Conservation (phyloP, 768 basidiomycete species). For the Mycena metata region DNA sequence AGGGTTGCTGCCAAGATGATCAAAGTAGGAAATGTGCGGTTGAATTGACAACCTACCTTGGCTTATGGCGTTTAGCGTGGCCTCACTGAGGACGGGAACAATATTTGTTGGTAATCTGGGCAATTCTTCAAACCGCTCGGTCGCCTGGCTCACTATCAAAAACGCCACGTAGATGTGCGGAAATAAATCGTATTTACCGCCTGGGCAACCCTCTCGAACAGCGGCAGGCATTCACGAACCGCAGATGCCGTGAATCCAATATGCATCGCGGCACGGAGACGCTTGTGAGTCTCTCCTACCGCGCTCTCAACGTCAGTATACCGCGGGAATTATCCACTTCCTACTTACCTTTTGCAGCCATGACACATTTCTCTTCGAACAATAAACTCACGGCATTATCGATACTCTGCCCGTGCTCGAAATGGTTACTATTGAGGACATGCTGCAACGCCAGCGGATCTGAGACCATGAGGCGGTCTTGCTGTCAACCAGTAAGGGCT, state of each 20-base stretch:
- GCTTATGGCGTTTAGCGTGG: conserved; percentile 3
- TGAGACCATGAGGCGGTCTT: conserved; percentile 13
- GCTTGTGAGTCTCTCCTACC: conserved; percentile 1
- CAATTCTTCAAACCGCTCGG: conserved; percentile 5
- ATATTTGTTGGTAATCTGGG: conserved; percentile 1
- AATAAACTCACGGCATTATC: neutral
- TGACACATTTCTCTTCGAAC: conserved; percentile 17
- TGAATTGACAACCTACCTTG: conserved; percentile 6
- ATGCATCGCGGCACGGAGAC: conserved; percentile 6
- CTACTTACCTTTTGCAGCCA: conserved; percentile 6
- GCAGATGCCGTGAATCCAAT: conserved; percentile 8
- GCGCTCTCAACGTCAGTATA: neutral
- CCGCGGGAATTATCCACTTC: neutral
- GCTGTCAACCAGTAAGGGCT: conserved; percentile 1
- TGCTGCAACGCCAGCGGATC: conserved; percentile 5
- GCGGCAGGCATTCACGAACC: neutral
- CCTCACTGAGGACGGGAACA: conserved; percentile 1
- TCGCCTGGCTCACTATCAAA: neutral
- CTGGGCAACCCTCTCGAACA: conserved; percentile 3
- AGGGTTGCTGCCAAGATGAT: neutral
- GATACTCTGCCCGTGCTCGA: conserved; percentile 8
- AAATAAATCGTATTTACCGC: neutral
- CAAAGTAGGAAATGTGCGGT: conserved; percentile 1
- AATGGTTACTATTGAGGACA: conserved; percentile 3
- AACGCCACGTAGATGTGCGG: neutral